Evolutionary conservation across 768 basidiomycete species (phyloP).

Genomic region (Tricholoma sp.): DNA sequence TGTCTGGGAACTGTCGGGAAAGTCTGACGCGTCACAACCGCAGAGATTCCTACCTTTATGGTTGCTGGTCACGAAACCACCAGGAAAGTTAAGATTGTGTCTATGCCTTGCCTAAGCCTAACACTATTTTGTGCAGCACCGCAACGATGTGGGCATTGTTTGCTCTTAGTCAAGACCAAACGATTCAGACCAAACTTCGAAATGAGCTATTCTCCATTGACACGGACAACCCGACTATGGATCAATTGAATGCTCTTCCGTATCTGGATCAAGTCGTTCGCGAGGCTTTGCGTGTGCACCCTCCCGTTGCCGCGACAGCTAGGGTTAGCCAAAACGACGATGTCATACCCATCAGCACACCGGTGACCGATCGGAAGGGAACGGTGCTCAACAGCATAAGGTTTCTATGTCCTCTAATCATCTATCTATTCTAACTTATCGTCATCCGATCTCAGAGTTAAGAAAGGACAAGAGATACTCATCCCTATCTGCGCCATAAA

Average conservation of each 20-base stretch:
- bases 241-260: constrained; percentile 57
- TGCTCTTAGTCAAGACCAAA: constrained; percentile 41
- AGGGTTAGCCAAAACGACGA: constrained; percentile 49
- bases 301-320: constrained; percentile 41
- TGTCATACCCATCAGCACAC: constrained; percentile 41
- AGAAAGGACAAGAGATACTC: constrained; percentile 40
- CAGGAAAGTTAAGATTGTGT: no score
- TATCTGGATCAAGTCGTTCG: constrained; percentile 64
- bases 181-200: constrained; percentile 50
- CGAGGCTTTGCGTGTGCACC: constrained; percentile 52
- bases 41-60: no score
- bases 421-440: background rate
- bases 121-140: constrained; percentile 17
- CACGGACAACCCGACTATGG: constrained; percentile 62
- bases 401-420: constrained; percentile 21
- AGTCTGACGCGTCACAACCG: no score
- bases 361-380: constrained; percentile 40
- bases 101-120: no score
- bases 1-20: no score
- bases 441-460: constrained; percentile 17
- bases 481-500: constrained; percentile 54
- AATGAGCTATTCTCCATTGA: constrained; percentile 47
- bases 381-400: constrained; percentile 30
- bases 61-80: no score
- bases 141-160: constrained; percentile 56